phyloP scores from a whole-genome alignment of 257 asterid genomes.

The Primulina huaijiensis region DNA sequence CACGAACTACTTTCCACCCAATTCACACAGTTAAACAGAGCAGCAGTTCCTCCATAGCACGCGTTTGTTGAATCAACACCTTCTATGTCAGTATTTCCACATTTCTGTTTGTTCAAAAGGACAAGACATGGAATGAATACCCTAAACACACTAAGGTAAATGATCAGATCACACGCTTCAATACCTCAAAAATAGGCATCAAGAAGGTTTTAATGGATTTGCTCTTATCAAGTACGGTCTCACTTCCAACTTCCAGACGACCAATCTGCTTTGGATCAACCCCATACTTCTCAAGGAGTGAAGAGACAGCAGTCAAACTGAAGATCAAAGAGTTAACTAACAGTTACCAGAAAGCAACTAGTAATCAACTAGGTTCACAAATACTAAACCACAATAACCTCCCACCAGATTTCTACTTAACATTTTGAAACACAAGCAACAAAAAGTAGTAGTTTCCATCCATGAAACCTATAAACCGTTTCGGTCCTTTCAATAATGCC shows the following conservation, averaged over 20 bases:
- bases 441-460: constrained; percentile 1
- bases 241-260: constrained; percentile 97
- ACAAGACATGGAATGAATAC: constrained; percentile 22
- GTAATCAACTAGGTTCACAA: not conserved
- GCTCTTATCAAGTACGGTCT: constrained; percentile 96
- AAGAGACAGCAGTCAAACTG: constrained; percentile 93
- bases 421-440: constrained; percentile 6
- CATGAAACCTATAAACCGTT: constrained; percentile 9
- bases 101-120: constrained; percentile 49
- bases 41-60: constrained; percentile 99
- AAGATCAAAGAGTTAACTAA: constrained; percentile 27
- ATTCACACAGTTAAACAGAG: constrained; percentile 85
- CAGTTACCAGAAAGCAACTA: constrained; percentile 15
- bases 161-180: constrained; percentile 4
- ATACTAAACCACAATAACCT: not conserved
- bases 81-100: constrained; percentile 93
- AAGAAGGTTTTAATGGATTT: constrained; percentile 95
- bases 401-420: not conserved
- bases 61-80: constrained; percentile 99
- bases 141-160: not conserved
- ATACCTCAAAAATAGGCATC: constrained; percentile 98
- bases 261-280: constrained; percentile 90
- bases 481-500: constrained; percentile 10
- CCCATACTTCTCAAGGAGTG: constrained; percentile 80
- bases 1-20: constrained; percentile 98